Evolutionary conservation across 108 stramenopile species (phyloP).

Genomic region (Nitzschia sp.): DNA sequence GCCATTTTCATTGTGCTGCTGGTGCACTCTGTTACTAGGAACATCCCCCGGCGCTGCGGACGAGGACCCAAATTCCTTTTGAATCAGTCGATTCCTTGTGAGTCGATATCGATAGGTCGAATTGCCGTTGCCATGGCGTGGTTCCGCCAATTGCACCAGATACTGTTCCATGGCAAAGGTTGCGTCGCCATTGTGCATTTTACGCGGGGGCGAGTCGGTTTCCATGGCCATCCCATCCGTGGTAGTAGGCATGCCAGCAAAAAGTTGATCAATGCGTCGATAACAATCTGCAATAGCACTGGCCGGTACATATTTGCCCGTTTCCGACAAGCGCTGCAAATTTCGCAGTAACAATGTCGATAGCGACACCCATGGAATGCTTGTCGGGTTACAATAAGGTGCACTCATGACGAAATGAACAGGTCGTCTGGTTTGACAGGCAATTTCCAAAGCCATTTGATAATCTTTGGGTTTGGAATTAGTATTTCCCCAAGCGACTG

Average conservation of each 20-base stretch:
- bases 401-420: conserved; percentile 51
- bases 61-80: conserved; percentile 27
- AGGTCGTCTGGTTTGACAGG: conserved; percentile 53
- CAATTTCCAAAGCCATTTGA: conserved; percentile 60
- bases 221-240: background rate
- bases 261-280: conserved; percentile 38
- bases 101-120: conserved; percentile 18
- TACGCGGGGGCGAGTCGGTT: background rate
- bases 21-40: no score
- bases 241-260: conserved; percentile 1
- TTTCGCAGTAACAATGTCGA: conserved; percentile 55
- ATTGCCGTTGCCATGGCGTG: background rate
- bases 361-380: conserved; percentile 40
- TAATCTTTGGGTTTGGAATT: conserved; percentile 73
- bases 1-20: no score
- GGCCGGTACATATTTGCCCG: conserved; percentile 74
- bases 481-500: conserved; percentile 70
- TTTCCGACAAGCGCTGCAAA: conserved; percentile 50
- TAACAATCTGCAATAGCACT: conserved; percentile 63
- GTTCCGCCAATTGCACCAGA: conserved; percentile 9
- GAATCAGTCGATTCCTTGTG: conserved; percentile 24
- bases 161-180: conserved; percentile 28
- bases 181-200: conserved; percentile 18
- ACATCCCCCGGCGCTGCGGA: no score
- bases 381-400: conserved; percentile 31